phyloP scores from a whole-genome alignment of 1,139 yeast genomes.

The Pichia sp. region DNA sequence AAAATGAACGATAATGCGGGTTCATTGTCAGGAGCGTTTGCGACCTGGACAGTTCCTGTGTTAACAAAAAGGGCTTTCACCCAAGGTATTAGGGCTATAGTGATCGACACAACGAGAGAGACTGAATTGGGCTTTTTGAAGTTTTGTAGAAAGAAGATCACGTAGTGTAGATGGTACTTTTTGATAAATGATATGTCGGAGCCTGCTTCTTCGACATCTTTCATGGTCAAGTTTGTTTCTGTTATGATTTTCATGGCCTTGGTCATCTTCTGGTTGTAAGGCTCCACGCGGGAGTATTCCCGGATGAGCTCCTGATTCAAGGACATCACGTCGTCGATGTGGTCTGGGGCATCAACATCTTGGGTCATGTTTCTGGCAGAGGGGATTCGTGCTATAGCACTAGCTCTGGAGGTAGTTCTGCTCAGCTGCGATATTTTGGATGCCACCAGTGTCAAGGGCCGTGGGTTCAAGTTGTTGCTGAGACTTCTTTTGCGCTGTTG shows the following conservation, averaged over 20 bases:
- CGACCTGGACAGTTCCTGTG: slow-evolving; percentile 40
- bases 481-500: not conserved
- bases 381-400: slow-evolving; percentile 28
- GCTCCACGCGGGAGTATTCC: slow-evolving; percentile 33
- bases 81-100: slow-evolving; percentile 82
- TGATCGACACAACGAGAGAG: slow-evolving; percentile 58
- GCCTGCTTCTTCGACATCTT: slow-evolving; percentile 31
- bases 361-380: slow-evolving; percentile 27
- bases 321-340: slow-evolving; percentile 16
- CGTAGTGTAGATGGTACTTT: slow-evolving; percentile 33
- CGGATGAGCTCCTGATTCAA: slow-evolving; percentile 29
- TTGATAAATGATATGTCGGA: slow-evolving; percentile 28
- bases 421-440: slow-evolving; percentile 14
- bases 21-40: slow-evolving; percentile 73
- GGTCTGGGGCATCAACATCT: slow-evolving; percentile 1
- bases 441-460: slow-evolving; percentile 11
- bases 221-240: slow-evolving; percentile 30
- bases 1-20: slow-evolving; percentile 81
- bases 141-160: slow-evolving; percentile 41
- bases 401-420: slow-evolving; percentile 12
- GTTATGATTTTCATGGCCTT: slow-evolving; percentile 31
- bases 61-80: slow-evolving; percentile 70
- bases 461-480: slow-evolving; percentile 9
- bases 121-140: slow-evolving; percentile 70
- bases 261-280: slow-evolving; percentile 29